These are phyloP conservation scores for Leishmania arabica DNA, from an alignment of 208 protist genomes.

Conservation along the genomic window DNA sequence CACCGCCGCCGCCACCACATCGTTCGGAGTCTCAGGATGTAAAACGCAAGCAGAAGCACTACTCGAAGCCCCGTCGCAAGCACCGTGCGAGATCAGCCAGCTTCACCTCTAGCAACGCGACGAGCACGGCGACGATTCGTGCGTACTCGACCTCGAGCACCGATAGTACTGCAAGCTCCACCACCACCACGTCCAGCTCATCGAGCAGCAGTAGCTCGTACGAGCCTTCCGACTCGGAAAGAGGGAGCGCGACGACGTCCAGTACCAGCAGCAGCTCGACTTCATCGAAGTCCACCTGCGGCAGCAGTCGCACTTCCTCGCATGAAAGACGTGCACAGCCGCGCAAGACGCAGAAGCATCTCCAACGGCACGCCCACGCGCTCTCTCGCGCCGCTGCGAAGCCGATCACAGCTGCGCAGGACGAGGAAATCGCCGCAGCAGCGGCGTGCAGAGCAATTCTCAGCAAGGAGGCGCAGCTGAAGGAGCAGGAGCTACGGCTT, in stretches of 20 bases:
- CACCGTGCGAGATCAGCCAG: not conserved
- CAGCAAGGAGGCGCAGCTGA: slow-evolving; percentile 49
- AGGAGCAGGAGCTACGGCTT: slow-evolving; percentile 51
- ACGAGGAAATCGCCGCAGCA: slow-evolving; percentile 42
- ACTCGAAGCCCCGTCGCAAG: not conserved
- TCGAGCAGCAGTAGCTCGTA: slow-evolving; percentile 7
- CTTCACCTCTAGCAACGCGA: not conserved
- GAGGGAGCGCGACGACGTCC: not conserved
- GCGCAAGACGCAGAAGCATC: not conserved
- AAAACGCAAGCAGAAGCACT: not conserved
- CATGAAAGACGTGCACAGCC: not conserved
- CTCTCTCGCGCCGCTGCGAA: slow-evolving; percentile 15
- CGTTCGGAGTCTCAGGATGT: not conserved
- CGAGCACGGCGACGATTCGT: not conserved
- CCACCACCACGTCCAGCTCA: slow-evolving; percentile 10
- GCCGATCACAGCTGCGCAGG: slow-evolving; percentile 14
- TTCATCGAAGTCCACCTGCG: slow-evolving; percentile 16
- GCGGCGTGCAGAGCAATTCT: slow-evolving; percentile 55
- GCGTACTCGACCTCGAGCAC: slow-evolving; percentile 3
- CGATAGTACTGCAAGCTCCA: slow-evolving; percentile 6
- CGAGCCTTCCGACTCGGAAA: slow-evolving; percentile 12
- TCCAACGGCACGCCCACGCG: slow-evolving; percentile 1
- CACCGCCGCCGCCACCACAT: slow-evolving; percentile 8
- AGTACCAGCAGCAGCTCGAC: slow-evolving; percentile 14
- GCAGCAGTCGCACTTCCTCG: slow-evolving; percentile 4